Evolutionary conservation across 148 eudicot species (phyloP), one percentile per base, ranked within the genome.

Genomic region (Cornus kousa): DNA sequence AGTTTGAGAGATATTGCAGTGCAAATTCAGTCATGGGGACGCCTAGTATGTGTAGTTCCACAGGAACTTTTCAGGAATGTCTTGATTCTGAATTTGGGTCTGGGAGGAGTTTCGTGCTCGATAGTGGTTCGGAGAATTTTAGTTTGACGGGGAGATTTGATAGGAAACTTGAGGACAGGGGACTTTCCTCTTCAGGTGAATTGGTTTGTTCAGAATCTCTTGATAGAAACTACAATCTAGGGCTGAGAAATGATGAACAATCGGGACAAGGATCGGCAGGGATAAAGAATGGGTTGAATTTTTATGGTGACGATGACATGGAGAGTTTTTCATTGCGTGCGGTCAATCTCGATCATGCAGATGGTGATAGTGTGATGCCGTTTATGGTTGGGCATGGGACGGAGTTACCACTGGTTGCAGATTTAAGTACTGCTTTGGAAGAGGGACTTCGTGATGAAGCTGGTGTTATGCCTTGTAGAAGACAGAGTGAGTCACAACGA

Each of bases 1-100:
- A 95, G 83, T 91, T 89, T 82, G 99, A 93, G 65, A 88, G 93
- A 43, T 95, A 95, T 80, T 91, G 97, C 75, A 95, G 99, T 77
- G 97, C 99, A 17, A 91, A 92, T 89, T 95, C 99, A 3, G 91
- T 76, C 0, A 88, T 91, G 93, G 99, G 97, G 5, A 95, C 99
- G 67, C 92, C 99, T 68, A 95, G 99, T 85, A 79, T 90, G 81
- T 88, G 94, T 82, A 83, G 94, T 77, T 93, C 95, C 9, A 85
- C 85, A 74, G 97, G 97, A 17, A 68, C 90, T 43, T 88, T 86
- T 86, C 91, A 90, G 70, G 97, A 92, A 59, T 86, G 80, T 71
- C 53, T 67, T 16, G 98, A 91, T 68, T 86, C 89, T 80, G 98
- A 93, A 64, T 87, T 88, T 77, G 92, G 90, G 81, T 90, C 98